These are phyloP conservation scores for Suillus fuscotomentosus DNA, from an alignment of 768 basidiomycete genomes.

Conservation along the genomic window DNA sequence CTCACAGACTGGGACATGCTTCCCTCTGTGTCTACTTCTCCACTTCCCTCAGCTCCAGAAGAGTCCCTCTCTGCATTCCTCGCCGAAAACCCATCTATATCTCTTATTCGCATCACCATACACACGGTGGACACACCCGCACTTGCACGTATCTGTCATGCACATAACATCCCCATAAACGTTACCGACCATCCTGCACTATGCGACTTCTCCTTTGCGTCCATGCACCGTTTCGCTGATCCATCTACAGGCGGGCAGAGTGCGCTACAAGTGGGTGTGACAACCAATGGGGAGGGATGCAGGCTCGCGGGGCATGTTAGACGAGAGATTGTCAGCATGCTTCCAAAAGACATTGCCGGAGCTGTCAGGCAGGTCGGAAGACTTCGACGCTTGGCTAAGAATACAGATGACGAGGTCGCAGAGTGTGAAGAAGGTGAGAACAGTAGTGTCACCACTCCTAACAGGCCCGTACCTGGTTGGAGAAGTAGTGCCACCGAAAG, in stretches of 20 bases:
- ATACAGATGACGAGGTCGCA: conserved; percentile 15
- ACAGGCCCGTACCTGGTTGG: conserved; percentile 63
- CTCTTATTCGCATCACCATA: conserved; percentile 79
- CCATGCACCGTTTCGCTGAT: conserved; percentile 79
- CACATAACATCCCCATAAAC: conserved; percentile 72
- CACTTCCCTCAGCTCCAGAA: background rate
- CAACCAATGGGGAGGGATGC: conserved; percentile 92
- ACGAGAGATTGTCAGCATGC: conserved; percentile 74
- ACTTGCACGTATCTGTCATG: conserved; percentile 54
- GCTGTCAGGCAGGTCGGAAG: conserved; percentile 75
- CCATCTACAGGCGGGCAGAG: conserved; percentile 42
- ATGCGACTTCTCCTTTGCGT: conserved; percentile 87
- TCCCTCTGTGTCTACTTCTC: conserved; percentile 33
- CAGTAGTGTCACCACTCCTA: conserved; percentile 55
- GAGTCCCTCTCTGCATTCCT: conserved; percentile 51
- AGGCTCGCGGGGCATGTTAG: conserved; percentile 76
- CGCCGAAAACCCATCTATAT: conserved; percentile 26
- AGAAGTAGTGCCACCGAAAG: conserved; percentile 31
- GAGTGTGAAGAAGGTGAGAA: conserved; percentile 55
- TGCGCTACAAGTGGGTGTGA: conserved; percentile 74
- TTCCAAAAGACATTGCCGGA: conserved; percentile 70
- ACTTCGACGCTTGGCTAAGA: conserved; percentile 55
- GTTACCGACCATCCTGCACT: conserved; percentile 83
- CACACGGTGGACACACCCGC: conserved; percentile 44
- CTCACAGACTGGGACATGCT: conserved; percentile 55